A percentile compares a stretch with the other conserved stretches of the same genome.
Evolutionary conservation across 2,329 filamentous ascomycete species (phyloP).

Genomic region (Epichloe brachyelytri): DNA sequence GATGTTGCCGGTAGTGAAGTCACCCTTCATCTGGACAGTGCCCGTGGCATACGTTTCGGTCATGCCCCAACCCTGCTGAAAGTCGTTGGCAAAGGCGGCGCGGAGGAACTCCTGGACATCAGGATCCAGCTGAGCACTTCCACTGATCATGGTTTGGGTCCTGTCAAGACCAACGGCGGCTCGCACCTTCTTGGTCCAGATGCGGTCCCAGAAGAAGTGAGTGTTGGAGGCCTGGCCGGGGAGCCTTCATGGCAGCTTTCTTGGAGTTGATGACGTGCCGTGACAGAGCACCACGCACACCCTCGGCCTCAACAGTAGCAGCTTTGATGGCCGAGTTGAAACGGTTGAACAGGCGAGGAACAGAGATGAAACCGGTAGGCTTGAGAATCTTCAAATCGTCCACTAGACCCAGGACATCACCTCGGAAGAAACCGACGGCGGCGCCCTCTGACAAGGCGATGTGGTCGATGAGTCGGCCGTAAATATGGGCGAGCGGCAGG

Average conservation of each 20-base stretch:
- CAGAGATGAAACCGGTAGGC: slow-evolving; percentile 74
- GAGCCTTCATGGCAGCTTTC: slow-evolving; percentile 61
- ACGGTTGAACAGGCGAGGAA: slow-evolving; percentile 83
- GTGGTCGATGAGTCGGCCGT: slow-evolving; percentile 74
- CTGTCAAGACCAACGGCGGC: slow-evolving; percentile 72
- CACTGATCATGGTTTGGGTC: slow-evolving; percentile 63
- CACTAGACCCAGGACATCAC: slow-evolving; percentile 71
- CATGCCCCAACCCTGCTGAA: slow-evolving; percentile 82
- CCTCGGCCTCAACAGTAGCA: slow-evolving; percentile 64
- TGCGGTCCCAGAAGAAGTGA: slow-evolving; percentile 67
- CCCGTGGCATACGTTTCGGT: slow-evolving; percentile 83
- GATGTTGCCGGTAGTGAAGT: slow-evolving; percentile 70
- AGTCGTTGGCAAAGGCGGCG: slow-evolving; percentile 64
- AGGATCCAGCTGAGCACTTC: slow-evolving; percentile 83
- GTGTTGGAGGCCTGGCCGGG: slow-evolving; percentile 65
- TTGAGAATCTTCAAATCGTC: slow-evolving; percentile 83
- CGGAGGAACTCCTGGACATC: slow-evolving; percentile 80
- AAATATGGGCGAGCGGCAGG: slow-evolving; percentile 88
- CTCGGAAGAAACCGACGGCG: slow-evolving; percentile 84
- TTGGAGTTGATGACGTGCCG: slow-evolving; percentile 71
- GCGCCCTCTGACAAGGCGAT: slow-evolving; percentile 57
- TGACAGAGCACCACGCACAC: slow-evolving; percentile 69
- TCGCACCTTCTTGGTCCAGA: slow-evolving; percentile 83
- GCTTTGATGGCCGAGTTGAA: slow-evolving; percentile 75
- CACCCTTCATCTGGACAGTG: slow-evolving; percentile 54